Evolutionary conservation across 441 rosid species (phyloP).

Genomic region (Adansonia gregorii): DNA sequence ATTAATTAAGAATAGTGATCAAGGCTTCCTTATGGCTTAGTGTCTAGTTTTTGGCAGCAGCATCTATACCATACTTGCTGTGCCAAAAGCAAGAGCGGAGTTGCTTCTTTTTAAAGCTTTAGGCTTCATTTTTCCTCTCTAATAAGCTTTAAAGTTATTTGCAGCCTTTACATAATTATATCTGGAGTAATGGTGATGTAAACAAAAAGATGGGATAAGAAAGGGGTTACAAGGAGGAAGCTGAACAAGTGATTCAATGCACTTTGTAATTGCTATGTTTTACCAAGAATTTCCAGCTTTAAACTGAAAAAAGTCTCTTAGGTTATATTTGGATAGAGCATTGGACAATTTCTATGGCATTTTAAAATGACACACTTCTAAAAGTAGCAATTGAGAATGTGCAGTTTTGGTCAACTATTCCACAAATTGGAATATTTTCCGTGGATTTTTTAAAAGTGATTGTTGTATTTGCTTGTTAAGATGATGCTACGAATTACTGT

Average conservation of each 20-base stretch:
- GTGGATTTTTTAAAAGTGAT: not conserved
- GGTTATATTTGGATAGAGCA: constrained; percentile 10
- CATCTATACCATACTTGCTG: constrained; percentile 13
- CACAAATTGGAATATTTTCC: not conserved
- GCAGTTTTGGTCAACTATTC: not conserved
- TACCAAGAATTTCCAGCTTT: constrained; percentile 12
- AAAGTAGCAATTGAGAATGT: not conserved
- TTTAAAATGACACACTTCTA: not conserved
- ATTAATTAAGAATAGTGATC: not conserved
- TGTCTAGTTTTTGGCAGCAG: constrained; percentile 6
- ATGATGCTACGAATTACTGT: not conserved
- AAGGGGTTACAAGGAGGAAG: not conserved
- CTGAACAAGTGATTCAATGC: not conserved
- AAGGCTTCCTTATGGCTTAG: not conserved
- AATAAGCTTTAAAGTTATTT: not conserved
- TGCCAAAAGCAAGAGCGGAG: not conserved
- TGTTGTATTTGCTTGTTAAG: constrained; percentile 1
- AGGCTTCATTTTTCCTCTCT: constrained; percentile 1
- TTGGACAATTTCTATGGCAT: not conserved
- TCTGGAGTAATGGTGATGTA: not conserved
- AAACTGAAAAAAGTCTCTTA: not conserved
- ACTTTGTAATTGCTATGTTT: not conserved
- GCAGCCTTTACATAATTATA: constrained; percentile 6
- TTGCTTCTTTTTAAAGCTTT: not conserved
- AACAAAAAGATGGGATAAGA: not conserved